phyloP scores from a whole-genome alignment of 805 yeast species.

The Saturnispora besseyi region DNA sequence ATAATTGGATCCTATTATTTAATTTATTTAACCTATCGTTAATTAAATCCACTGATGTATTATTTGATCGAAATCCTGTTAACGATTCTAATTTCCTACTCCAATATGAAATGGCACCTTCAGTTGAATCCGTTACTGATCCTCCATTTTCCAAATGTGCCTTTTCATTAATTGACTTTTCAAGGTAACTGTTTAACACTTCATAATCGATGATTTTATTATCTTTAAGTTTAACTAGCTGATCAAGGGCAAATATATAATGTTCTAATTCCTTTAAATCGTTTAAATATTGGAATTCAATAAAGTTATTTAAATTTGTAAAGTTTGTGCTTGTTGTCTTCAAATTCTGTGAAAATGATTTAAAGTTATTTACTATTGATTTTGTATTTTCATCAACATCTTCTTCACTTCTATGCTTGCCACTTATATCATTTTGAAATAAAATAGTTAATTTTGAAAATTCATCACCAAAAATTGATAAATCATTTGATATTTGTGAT shows the following conservation, averaged over 20 bases:
- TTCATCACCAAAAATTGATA: conserved; percentile 61
- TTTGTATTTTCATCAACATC: conserved; percentile 18
- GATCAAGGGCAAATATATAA: conserved; percentile 57
- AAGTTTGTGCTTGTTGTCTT: conserved; percentile 25
- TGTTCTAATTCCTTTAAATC: conserved; percentile 83
- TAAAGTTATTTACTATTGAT: conserved; percentile 24
- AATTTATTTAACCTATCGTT: conserved; percentile 36
- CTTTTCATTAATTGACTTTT: conserved; percentile 62
- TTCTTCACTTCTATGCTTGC: conserved; percentile 19
- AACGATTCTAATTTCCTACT: conserved; percentile 44
- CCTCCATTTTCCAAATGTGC: conserved; percentile 28
- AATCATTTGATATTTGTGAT: conserved; percentile 64
- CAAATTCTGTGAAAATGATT: conserved; percentile 34
- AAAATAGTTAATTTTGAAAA: conserved; percentile 50
- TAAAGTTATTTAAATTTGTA: conserved; percentile 29
- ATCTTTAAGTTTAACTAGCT: conserved; percentile 73
- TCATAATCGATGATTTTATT: conserved; percentile 89
- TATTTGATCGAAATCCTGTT: conserved; percentile 30
- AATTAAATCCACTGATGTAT: conserved; percentile 33
- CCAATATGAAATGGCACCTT: conserved; percentile 28
- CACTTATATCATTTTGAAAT: conserved; percentile 27
- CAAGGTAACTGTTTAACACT: conserved; percentile 69
- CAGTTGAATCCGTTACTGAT: conserved; percentile 28
- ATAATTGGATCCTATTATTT: conserved; percentile 29
- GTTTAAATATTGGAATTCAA: conserved; percentile 76